Base-by-base conservation (phyloP, 2,329 filamentous ascomycete species). In the Byssochlamys sp. region DNA sequence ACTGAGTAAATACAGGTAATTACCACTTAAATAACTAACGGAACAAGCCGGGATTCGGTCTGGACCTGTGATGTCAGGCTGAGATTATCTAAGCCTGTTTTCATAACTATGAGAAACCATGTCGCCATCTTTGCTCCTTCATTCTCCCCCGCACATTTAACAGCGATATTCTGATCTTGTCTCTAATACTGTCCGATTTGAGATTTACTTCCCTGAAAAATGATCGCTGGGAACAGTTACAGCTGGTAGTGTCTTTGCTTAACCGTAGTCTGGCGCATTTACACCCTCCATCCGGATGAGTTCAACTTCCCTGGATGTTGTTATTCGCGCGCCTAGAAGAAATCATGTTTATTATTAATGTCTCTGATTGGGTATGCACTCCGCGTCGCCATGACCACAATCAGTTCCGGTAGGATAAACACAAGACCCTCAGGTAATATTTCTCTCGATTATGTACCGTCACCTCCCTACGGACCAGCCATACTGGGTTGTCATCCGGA, bases 1-100 rank as follows among this genome's bases (percentile, higher is more conserved):
- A n/a, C n/a, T n/a, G n/a, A n/a, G n/a, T n/a, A n/a, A n/a, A n/a
- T n/a, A 6, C 52, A 25, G 26, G 24, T 45, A 52, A 24, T 31
- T 49, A 31, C 52, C 25, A 24, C 4, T 4, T 33, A 7, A 24
- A 14, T 24, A 33, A 31, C 9, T 4, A 26, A 55, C 12, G 25
- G 19, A 26, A 35, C n/a, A 27, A 14, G 29, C 29, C 29, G 11
- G 4, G 33, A 3, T 25, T 25, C 31, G 39, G 45, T 12, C 48
- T 48, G 50, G 53, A 28, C 29, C 54, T 45, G 55, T 60, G 57
- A 60, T 58, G 59, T 58, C 49, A 60, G 51, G 24, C 54, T 19
- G 19, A 24, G 52, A 35, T 53, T 57, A 31, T 57, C 48, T 55
- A 54, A 59, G 52, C 49, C 25, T 24, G 27, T n/a, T 51, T 51